phyloP scores from a whole-genome alignment of 352 stramenopile species.

The Detonula confervacea region DNA sequence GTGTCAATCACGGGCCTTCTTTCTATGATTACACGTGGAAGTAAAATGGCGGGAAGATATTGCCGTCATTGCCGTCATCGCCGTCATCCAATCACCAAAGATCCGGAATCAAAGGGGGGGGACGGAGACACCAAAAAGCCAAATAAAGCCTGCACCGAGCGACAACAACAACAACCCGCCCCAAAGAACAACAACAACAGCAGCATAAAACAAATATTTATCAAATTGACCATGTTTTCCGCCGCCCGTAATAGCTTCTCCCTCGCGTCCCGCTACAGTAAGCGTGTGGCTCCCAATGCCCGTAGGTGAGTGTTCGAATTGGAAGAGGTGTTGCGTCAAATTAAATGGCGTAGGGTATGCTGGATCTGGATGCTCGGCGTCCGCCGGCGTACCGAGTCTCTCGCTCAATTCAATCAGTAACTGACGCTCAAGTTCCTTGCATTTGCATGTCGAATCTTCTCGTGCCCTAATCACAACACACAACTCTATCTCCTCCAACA shows the following conservation, averaged over 20 bases:
- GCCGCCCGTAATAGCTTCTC: conserved; percentile 46
- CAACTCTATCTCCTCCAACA: background rate
- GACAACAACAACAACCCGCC: background rate
- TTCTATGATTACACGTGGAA: conserved; percentile 14
- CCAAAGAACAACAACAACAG: background rate
- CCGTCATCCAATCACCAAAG: too few species aligned
- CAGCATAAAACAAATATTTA: background rate
- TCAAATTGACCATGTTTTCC: conserved; percentile 45
- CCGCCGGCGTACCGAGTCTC: too few species aligned
- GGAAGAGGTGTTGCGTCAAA: background rate
- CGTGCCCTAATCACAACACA: too few species aligned
- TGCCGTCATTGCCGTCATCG: background rate
- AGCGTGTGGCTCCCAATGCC: conserved; percentile 36
- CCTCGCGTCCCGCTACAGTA: conserved; percentile 45
- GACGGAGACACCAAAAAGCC: too few species aligned
- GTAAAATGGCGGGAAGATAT: background rate
- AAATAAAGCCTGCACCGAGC: too few species aligned
- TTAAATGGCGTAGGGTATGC: background rate
- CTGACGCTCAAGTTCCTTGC: background rate
- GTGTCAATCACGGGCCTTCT: background rate
- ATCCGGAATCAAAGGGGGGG: too few species aligned
- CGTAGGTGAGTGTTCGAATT: conserved; percentile 40
- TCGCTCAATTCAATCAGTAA: background rate
- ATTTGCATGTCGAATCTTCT: conserved; percentile 1
- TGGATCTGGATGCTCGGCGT: background rate